Evolutionary conservation across 305 asterid species (phyloP), one percentile per base, ranked within the genome.

Genomic region (Nicotiana rustica): DNA sequence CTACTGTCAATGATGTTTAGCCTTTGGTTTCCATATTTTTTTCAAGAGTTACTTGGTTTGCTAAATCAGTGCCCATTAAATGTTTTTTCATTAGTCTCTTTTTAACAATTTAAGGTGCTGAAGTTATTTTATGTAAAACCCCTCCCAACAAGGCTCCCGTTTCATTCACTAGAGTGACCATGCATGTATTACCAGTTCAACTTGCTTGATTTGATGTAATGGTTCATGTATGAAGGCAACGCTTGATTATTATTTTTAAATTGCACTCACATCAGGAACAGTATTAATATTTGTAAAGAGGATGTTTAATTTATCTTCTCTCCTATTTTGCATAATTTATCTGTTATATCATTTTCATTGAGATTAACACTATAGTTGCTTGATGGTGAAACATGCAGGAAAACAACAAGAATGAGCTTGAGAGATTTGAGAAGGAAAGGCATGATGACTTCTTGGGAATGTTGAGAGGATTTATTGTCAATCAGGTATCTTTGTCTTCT

Each of bases 391-490:
- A 47, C 83, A 41, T 90, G 89, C 92, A 96, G 99, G 97, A 92
- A 88, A 96, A 92, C 88, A 94, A 96, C 85, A 93, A 85, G 89
- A 93, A 85, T 77, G 99, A 96, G 89, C 90, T 93, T 61, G 98
- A 90, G 86, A 94, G 99, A 92, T 89, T 94, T 47, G 98, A 94
- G 82, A 89, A 84, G 84, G 98, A 96, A 92, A 92, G 91, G 88
- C 93, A 84, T 47, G 98, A 93, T 79, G 99, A 96, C 89, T 91
- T 96, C 86, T 67, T 94, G 82, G 87, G 85, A 89, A 96, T 96
- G 99, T 88, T 96, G 85, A 94, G 85, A 88, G 99, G 99, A 82
- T 96, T 96, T 82, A 84, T 96, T 76, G 96, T 93, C 83, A 96
- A 94, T 89, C 99, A 96, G 99, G 99, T 93, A 87, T 55, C 21